Conservation (phyloP, 768 basidiomycete species). For the Mycena latifolia region DNA sequence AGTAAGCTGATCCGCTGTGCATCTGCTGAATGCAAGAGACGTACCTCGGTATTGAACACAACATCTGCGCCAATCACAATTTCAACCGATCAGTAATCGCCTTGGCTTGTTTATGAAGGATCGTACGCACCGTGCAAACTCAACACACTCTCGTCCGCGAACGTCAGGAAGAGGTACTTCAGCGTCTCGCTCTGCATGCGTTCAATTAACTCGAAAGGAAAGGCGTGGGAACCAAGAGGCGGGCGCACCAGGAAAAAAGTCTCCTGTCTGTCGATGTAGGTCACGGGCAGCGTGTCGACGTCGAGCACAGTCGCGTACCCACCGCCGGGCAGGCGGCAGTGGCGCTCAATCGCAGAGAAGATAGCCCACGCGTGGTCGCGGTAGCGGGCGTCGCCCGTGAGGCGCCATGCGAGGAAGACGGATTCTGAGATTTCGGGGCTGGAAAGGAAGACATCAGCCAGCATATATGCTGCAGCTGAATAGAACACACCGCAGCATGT, state of each 20-base stretch:
- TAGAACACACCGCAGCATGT: constrained; percentile 39
- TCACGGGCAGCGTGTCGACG: constrained; percentile 72
- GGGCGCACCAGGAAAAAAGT: constrained; percentile 77
- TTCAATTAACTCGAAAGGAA: background rate
- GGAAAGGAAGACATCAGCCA: background rate
- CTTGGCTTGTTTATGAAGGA: no score
- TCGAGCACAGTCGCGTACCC: constrained; percentile 78
- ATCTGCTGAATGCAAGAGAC: constrained; percentile 13
- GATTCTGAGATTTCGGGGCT: constrained; percentile 86
- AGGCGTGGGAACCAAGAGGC: background rate
- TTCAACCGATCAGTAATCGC: no score
- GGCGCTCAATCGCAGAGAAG: constrained; percentile 76
- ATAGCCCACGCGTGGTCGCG: constrained; percentile 78
- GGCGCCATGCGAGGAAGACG: constrained; percentile 77
- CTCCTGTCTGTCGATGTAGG: constrained; percentile 80
- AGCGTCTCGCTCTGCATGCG: constrained; percentile 71
- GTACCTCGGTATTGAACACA: constrained; percentile 86
- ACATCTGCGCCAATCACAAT: no score
- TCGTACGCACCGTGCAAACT: constrained; percentile 65
- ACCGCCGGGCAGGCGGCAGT: constrained; percentile 68
- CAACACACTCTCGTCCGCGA: constrained; percentile 69
- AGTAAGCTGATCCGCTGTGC: no score
- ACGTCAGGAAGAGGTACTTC: constrained; percentile 82
- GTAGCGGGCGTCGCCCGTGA: constrained; percentile 75
- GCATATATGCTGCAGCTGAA: background rate